Evolutionary conservation across 805 yeast species (phyloP).

Genomic region (Metschnikowia drakensbergensis): DNA sequence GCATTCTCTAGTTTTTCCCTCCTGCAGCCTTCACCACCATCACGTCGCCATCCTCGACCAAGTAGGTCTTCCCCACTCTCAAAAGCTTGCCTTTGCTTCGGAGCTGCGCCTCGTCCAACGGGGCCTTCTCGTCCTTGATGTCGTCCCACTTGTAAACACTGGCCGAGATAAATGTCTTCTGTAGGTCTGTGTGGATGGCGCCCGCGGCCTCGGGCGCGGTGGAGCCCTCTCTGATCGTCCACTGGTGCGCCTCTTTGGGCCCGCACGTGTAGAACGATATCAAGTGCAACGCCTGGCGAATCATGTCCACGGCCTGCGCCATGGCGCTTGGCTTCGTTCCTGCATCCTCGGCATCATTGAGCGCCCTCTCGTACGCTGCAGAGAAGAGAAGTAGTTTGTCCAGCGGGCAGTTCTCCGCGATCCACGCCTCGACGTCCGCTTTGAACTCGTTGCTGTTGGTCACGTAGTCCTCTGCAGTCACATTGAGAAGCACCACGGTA

Average conservation of each 20-base stretch:
- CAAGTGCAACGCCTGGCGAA: constrained; percentile 35
- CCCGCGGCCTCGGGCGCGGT: constrained; percentile 99
- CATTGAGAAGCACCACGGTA: constrained; percentile 71
- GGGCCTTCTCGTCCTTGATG: constrained; percentile 36
- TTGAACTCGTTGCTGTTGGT: constrained; percentile 49
- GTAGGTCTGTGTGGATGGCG: constrained; percentile 92
- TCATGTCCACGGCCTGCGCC: constrained; percentile 51
- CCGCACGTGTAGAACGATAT: constrained; percentile 96
- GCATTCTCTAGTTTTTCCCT: constrained; percentile 5
- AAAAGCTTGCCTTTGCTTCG: constrained; percentile 56
- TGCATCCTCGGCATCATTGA: constrained; percentile 9
- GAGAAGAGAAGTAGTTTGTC: constrained; percentile 37
- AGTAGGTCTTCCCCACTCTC: constrained; percentile 73
- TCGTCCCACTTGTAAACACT: constrained; percentile 86
- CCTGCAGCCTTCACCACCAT: constrained; percentile 50
- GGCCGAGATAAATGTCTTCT: constrained; percentile 92
- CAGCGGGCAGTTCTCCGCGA: constrained; percentile 60
- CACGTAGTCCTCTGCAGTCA: constrained; percentile 65
- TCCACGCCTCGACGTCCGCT: constrained; percentile 58
- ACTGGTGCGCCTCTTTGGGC: constrained; percentile 93
- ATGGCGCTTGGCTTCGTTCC: constrained; percentile 41
- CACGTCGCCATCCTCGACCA: constrained; percentile 82
- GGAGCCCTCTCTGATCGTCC: constrained; percentile 92
- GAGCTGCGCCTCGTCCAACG: constrained; percentile 49
- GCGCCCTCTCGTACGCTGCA: constrained; percentile 47